Evolutionary conservation across 345 rosid species (phyloP).

Genomic region (Corchorus capsularis): DNA sequence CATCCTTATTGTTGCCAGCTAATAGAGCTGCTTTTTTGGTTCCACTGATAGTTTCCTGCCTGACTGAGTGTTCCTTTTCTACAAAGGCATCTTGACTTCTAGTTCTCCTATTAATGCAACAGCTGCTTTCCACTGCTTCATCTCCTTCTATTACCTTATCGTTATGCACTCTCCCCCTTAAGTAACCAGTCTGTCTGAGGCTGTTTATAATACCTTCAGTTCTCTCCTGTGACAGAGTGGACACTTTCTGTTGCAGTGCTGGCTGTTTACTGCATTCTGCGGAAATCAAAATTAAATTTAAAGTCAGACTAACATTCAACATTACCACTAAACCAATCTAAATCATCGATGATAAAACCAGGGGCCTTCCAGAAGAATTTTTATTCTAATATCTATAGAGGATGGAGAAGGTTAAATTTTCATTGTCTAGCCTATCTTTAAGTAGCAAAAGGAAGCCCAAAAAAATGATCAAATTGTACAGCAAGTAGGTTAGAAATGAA

Average conservation of each 20-base stretch:
- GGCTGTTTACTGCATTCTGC: conserved; percentile 40
- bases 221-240: conserved; percentile 36
- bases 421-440: not conserved
- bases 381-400: not conserved
- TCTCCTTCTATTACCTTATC: conserved; percentile 27
- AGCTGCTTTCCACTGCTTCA: conserved; percentile 22
- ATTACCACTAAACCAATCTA: not conserved
- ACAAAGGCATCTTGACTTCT: conserved; percentile 24
- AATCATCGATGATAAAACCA: not conserved
- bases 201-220: conserved; percentile 48
- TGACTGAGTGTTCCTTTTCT: conserved; percentile 30
- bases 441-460: not conserved
- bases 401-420: not conserved
- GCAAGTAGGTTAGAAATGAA: not conserved
- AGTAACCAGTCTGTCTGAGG: conserved; percentile 39
- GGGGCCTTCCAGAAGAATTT: not conserved
- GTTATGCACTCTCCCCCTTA: conserved; percentile 21
- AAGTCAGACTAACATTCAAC: not conserved
- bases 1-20: conserved; percentile 1
- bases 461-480: not conserved
- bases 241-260: conserved; percentile 25
- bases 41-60: conserved; percentile 24
- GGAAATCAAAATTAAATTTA: not conserved
- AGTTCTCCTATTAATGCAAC: conserved; percentile 19
- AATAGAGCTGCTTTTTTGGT: conserved; percentile 15